Conservation (phyloP, 75 land plant species). For the Larix kaempferi region DNA sequence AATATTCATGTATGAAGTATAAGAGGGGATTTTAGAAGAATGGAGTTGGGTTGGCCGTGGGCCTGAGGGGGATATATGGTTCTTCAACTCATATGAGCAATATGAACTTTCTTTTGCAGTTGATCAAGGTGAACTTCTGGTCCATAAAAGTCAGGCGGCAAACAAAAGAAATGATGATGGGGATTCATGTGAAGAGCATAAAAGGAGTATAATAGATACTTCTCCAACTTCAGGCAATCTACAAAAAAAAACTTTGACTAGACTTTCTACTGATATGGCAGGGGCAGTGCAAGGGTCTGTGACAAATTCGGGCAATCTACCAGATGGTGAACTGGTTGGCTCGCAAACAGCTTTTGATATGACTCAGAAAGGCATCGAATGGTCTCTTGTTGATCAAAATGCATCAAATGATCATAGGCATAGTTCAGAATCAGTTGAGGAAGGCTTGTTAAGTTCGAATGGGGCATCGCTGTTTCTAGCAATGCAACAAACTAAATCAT, state of each 20-base stretch:
- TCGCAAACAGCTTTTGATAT: not conserved
- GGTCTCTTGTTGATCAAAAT: no score
- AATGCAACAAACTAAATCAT: constrained; percentile 6
- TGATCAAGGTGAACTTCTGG: not conserved
- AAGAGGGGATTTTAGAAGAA: not conserved
- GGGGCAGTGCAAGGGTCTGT: not conserved
- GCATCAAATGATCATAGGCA: not conserved
- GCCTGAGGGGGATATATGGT: not conserved
- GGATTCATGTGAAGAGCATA: not conserved
- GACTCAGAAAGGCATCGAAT: no score
- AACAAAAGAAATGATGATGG: not conserved
- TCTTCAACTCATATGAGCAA: not conserved
- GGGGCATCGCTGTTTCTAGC: constrained; percentile 2
- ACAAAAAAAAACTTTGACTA: not conserved
- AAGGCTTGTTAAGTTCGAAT: not conserved
- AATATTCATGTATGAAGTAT: not conserved
- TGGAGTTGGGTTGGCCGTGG: not conserved
- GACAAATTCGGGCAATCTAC: not conserved
- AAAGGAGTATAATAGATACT: not conserved
- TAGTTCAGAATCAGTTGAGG: constrained; percentile 5
- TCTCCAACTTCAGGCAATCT: not conserved
- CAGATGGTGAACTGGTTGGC: not conserved
- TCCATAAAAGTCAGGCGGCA: not conserved
- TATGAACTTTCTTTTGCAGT: constrained; percentile 7
- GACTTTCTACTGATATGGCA: not conserved